phyloP scores from a whole-genome alignment of 352 stramenopile genomes.

The Pythium phragmiticola region DNA sequence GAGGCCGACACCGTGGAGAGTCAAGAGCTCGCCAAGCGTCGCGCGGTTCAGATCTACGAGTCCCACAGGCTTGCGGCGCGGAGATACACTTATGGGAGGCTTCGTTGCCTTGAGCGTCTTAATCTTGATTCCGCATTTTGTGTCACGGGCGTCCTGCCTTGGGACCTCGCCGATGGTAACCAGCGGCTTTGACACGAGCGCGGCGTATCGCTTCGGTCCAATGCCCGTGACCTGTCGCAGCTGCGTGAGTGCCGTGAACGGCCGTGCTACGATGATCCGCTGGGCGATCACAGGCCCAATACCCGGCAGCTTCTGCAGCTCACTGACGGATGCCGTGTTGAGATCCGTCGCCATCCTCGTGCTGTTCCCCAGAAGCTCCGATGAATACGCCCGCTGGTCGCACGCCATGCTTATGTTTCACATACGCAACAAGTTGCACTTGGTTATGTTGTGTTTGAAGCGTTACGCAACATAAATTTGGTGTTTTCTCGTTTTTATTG shows the following conservation, averaged over 20 bases:
- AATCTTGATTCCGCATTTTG: background rate
- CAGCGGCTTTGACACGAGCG: slow-evolving; percentile 8
- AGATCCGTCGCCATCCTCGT: slow-evolving; percentile 27
- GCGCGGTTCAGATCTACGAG: slow-evolving; percentile 52
- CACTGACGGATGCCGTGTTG: slow-evolving; percentile 31
- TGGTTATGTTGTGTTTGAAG: background rate
- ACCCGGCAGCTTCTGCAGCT: slow-evolving; percentile 43
- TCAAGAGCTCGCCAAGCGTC: slow-evolving; percentile 34
- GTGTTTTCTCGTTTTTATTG: background rate
- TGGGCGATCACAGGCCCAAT: slow-evolving; percentile 40
- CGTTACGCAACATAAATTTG: slow-evolving; percentile 6
- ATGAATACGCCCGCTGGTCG: background rate
- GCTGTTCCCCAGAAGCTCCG: background rate
- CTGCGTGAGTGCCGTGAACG: slow-evolving; percentile 39
- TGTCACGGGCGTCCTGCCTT: background rate
- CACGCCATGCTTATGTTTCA: slow-evolving; percentile 6
- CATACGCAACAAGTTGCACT: slow-evolving; percentile 5
- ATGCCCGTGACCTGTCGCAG: slow-evolving; percentile 48
- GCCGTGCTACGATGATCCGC: slow-evolving; percentile 43
- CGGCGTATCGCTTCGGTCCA: slow-evolving; percentile 28
- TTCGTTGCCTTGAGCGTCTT: background rate
- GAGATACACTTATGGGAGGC: background rate
- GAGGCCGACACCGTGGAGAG: slow-evolving; percentile 42
- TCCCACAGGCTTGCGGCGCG: background rate
- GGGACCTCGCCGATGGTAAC: slow-evolving; percentile 8